Conservation (phyloP, 805 yeast species). For the Priceomyces fermenticarens region DNA sequence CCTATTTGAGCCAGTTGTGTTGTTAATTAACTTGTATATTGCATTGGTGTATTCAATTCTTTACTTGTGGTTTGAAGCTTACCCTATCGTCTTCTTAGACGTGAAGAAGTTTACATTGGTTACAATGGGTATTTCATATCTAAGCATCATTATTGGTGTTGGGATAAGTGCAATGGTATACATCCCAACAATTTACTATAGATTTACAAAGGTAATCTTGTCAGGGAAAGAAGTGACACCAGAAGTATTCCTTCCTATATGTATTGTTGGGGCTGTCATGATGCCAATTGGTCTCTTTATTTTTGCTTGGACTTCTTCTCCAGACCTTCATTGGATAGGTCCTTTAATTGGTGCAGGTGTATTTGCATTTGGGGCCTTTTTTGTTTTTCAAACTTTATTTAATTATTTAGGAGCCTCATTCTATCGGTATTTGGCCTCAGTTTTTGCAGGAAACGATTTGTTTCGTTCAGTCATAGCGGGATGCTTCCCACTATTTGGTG, state of each 20-base stretch:
- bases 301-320: conserved; percentile 47
- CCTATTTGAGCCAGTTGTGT: conserved; percentile 51
- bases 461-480: conserved; percentile 53
- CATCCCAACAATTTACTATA: conserved; percentile 34
- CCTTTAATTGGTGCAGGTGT: conserved; percentile 39
- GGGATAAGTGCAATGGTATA: conserved; percentile 37
- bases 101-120: conserved; percentile 43
- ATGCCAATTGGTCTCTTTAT: conserved; percentile 41
- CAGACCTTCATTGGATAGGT: conserved; percentile 42
- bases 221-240: conserved; percentile 28
- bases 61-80: conserved; percentile 58
- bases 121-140: conserved; percentile 29
- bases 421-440: conserved; percentile 52
- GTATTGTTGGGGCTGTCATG: conserved; percentile 27
- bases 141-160: conserved; percentile 44
- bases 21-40: conserved; percentile 49
- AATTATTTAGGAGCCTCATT: conserved; percentile 48
- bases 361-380: conserved; percentile 35
- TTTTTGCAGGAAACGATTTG: conserved; percentile 53
- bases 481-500: conserved; percentile 63
- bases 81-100: conserved; percentile 48
- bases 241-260: conserved; percentile 39
- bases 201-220: conserved; percentile 13
- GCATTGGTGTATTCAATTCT: conserved; percentile 52
- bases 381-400: conserved; percentile 48